Evolutionary conservation across 495 filamentous ascomycete genomes (phyloP), one percentile per base, ranked within the genome.

Genomic region (Parathielavia appendiculata): DNA sequence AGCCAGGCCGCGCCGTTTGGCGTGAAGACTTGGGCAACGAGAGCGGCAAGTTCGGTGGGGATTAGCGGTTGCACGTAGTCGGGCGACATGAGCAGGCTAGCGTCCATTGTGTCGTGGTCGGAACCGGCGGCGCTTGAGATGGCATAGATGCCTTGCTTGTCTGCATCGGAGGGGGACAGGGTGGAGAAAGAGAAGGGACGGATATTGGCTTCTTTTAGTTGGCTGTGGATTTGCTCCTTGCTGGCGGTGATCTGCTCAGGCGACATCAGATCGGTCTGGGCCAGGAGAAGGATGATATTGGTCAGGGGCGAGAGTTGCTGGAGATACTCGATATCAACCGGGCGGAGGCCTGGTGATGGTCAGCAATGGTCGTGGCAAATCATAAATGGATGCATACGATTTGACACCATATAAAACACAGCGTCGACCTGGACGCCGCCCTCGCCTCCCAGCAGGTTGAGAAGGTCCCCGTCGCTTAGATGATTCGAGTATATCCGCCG

Each of bases 41-140:
- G 76, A 14, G 72, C 67, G 12, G 67, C 61, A 9, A 99, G 81
- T 60, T 99, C 95, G 20, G 91, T 92, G 30, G 80, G 68, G 12
- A 90, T 72, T 2, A 97, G 78, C 4, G 95, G 95, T 56, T 90
- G 87, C 17, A 96, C 77, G 69, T 99, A 99, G 63, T 92, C 88
- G 4, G 95, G 85, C 47, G 84, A 90, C 93, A 99, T 99, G 14
- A 99, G 78, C 0, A 93, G 81, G 65, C 89, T 95, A 30, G 93
- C 93, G 66, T 99, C 93, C 90, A 99, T 96, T 46, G 80, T 86
- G 22, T 96, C 91, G 51, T 86, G 75, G 69, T 99, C 91, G 50
- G 82, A 82, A 12, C 82, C 83, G 39, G 84, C 79, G 13, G 82
- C 83, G 19, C 89, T 95, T 22, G 95, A 97, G 41, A 96, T 81